Conservation (phyloP, 345 rosid species). For the Lepidium aucheri region DNA sequence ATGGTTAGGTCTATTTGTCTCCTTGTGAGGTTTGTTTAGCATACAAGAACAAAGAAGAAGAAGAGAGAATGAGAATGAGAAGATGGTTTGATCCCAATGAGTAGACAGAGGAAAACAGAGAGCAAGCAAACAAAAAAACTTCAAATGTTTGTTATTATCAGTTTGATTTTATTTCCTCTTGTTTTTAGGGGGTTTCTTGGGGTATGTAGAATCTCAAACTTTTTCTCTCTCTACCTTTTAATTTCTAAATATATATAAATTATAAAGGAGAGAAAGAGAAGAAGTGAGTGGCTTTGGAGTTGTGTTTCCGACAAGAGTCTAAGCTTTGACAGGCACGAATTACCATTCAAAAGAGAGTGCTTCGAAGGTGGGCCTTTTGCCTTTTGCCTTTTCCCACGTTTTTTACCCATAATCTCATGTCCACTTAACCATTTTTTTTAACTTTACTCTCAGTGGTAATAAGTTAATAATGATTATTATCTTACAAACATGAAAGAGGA, state of each 20-base stretch:
- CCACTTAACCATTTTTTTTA: not conserved
- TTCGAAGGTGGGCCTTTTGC: constrained; percentile 21
- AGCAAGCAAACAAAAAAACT: constrained; percentile 28
- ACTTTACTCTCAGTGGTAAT: no score
- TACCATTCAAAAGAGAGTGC: constrained; percentile 27
- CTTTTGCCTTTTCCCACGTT: constrained; percentile 27
- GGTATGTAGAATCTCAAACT: constrained; percentile 22
- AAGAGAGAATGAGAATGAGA: constrained; percentile 13
- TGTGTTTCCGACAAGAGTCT: constrained; percentile 26
- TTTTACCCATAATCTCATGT: constrained; percentile 28
- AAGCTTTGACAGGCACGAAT: constrained; percentile 31
- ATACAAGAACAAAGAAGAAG: constrained; percentile 10
- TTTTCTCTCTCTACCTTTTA: constrained; percentile 7
- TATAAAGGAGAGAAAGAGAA: not conserved
- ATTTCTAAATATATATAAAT: not conserved
- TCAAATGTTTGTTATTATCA: constrained; percentile 3
- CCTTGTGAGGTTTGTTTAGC: constrained; percentile 14
- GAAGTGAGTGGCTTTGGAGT: constrained; percentile 29
- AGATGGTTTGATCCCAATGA: constrained; percentile 27
- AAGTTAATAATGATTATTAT: no score
- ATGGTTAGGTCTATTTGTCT: constrained; percentile 24
- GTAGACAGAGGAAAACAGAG: constrained; percentile 28
- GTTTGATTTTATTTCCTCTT: constrained; percentile 8
- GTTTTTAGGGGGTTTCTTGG: constrained; percentile 21
- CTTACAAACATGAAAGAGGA: no score